Base-by-base conservation (phyloP, 2,329 filamentous ascomycete genomes). In the Hirsutella thompsonii region DNA sequence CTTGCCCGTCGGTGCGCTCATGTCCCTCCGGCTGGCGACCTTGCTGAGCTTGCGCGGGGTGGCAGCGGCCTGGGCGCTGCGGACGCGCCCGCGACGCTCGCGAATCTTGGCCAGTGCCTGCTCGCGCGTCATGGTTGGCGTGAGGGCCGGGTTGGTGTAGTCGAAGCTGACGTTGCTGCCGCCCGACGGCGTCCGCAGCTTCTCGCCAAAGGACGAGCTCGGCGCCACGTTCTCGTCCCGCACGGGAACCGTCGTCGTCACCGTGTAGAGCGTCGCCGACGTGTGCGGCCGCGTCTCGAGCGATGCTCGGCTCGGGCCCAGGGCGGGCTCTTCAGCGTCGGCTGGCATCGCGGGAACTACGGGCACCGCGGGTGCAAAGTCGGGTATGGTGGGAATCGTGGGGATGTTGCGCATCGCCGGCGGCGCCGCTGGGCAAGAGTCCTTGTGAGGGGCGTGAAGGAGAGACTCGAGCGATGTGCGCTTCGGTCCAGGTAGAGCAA, bases 51-150 rank as follows among this genome's bases (percentile, higher is more conserved):
- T 76, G 46, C 68, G 64, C 8, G 56, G 52, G 18, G 80, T 82
- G 44, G 70, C 64, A 5, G 75, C 70, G 2, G 75, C 76, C 40
- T 76, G 70, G 4, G 78, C 74, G 56, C 80, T 85, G 49, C 77
- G 71, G 42, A 83, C 81, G 36, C 84, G 67, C 6, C 81, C 82
- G 40, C 84, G 66, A 21, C 84, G 70, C 61, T 85, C 79, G 40
- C 79, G 72, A 49, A 90, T 89, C 55, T 81, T 77, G 42, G 81
- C 81, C 14, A 90, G 69, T 3, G 83, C 83, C 58, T 87, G 71
- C 57, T 87, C 84, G 41, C 84, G 71, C 20, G 76, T 76, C 73
- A 81, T 78, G 32, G 77, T 81, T 5, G 76, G 75, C 34, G 72
- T 79, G 45, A 81, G 56, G 9, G 75, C 75, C 18, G 74, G 72